Evolutionary conservation across 2,329 filamentous ascomycete species (phyloP).

Genomic region (Aspergillus alliaceus): DNA sequence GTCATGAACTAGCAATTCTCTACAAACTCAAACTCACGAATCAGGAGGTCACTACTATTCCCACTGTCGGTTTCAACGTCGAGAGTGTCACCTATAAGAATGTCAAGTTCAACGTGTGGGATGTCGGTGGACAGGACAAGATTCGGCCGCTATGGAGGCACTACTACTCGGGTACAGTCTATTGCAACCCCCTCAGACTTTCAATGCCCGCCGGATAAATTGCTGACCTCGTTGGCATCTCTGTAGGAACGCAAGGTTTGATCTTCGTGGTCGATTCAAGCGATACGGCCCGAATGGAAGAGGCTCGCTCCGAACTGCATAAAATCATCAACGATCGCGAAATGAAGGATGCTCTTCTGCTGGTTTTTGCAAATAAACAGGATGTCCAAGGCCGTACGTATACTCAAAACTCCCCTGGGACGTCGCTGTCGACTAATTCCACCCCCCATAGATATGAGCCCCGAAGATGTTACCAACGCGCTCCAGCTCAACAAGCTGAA

Average conservation of each 20-base stretch:
- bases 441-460: slow-evolving; percentile 66
- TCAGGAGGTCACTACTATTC: slow-evolving; percentile 97
- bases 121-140: slow-evolving; percentile 98
- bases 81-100: slow-evolving; percentile 99
- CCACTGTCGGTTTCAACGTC: slow-evolving; percentile 98
- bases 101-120: slow-evolving; percentile 99
- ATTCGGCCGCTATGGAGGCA: slow-evolving; percentile 96
- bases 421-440: slow-evolving; percentile 15
- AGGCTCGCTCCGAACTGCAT: slow-evolving; percentile 90
- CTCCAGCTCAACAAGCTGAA: slow-evolving; percentile 75
- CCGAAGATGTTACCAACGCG: slow-evolving; percentile 74
- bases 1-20: slow-evolving; percentile 64
- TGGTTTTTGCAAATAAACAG: slow-evolving; percentile 99
- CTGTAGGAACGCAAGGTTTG: slow-evolving; percentile 83
- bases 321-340: slow-evolving; percentile 97
- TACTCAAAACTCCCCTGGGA: background rate
- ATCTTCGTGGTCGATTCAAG: slow-evolving; percentile 99
- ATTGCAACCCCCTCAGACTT: background rate
- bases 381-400: slow-evolving; percentile 76
- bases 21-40: slow-evolving; percentile 95
- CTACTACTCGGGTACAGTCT: slow-evolving; percentile 74
- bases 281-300: slow-evolving; percentile 86
- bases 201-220: background rate
- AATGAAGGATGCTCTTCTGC: slow-evolving; percentile 90
- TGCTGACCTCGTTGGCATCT: slow-evolving; percentile 3